Evolutionary conservation across 495 filamentous ascomycete species (phyloP), one percentile per base, ranked within the genome.

Genomic region (Podospora comata): DNA sequence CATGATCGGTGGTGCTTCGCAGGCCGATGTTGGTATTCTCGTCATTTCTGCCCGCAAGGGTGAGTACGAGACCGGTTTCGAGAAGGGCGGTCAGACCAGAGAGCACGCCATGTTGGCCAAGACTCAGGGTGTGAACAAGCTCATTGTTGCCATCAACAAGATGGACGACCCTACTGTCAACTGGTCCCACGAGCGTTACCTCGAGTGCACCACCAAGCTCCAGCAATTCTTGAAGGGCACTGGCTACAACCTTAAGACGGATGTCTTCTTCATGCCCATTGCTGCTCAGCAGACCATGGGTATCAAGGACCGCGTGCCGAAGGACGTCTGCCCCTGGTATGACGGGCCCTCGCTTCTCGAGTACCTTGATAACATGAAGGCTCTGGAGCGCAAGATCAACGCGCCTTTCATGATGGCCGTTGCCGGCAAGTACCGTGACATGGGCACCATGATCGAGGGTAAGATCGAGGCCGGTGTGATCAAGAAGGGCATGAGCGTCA

Each of bases 331-430:
- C 60, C 85, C 91, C 6, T 99, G 92, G 90, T 95, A 94, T 74
- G 84, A 91, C 67, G 93, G 95, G 0, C 94, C 94, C n/a, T 96
- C 94, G 0, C 87, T 99, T 4, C 87, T 99, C 23, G 95, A 99
- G 76, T 97, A 91, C 77, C 89, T 99, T 56, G 93, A 95, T 71
- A 80, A 85, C 75, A 97, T 99, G 91, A 86, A 92, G 75, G 86
- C 93, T 34, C 85, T 97, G 13, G 95, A 98, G 78, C 92, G 95
- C 69, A 99, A 97, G 80, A 82, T 97, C 78, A 97, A 97, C 72
- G 95, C 95, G 13, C 95, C 95, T 15, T 98, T 99, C 85, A 97
- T 98, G 96, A 97, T 98, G 95, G 92, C 96, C 6, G 86, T 99
- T 73, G 90, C 89, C 62, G 91, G 90, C 76, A 99, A 98, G 78